phyloP scores from a whole-genome alignment of 2,329 filamentous ascomycete species.

The Colletotrichum melonis region DNA sequence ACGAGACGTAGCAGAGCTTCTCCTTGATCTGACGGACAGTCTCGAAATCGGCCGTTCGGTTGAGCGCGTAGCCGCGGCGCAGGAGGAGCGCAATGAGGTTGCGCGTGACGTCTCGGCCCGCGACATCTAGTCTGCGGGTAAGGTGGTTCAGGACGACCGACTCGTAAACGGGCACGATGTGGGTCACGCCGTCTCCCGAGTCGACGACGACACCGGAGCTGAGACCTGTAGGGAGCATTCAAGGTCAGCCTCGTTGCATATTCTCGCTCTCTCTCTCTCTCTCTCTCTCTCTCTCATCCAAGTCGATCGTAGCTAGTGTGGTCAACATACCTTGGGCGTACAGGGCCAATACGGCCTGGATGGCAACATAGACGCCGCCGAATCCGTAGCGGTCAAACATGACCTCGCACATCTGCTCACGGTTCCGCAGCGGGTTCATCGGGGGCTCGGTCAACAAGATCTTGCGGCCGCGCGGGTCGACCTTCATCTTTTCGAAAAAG shows the following conservation, averaged over 20 bases:
- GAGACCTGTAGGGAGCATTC: constrained; percentile 66
- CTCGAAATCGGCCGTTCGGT: constrained; percentile 98
- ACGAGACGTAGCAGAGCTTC: constrained; percentile 99
- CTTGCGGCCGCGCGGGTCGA: constrained; percentile 92
- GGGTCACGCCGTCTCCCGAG: constrained; percentile 97
- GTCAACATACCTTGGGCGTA: constrained; percentile 86
- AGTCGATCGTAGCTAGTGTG: background rate
- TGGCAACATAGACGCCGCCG: constrained; percentile 96
- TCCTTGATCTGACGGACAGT: constrained; percentile 99
- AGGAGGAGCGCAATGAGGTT: constrained; percentile 96
- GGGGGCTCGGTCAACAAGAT: constrained; percentile 97
- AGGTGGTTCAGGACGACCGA: constrained; percentile 98
- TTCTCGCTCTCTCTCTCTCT: background rate
- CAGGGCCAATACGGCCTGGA: constrained; percentile 94
- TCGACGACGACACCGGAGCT: constrained; percentile 98
- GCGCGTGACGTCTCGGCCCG: constrained; percentile 96
- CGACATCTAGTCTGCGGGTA: constrained; percentile 92
- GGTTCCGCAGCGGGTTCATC: constrained; percentile 97
- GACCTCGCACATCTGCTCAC: constrained; percentile 98
- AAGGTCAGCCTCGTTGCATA: constrained; percentile 6
- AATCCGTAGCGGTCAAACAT: constrained; percentile 99
- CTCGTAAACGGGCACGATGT: constrained; percentile 99
- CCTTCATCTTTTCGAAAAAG: constrained; percentile 95
- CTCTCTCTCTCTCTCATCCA: background rate
- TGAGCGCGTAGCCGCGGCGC: constrained; percentile 93